Evolutionary conservation across 208 protist species (phyloP), one percentile per base, ranked within the genome.

Genomic region (Angomonas desouzai): DNA sequence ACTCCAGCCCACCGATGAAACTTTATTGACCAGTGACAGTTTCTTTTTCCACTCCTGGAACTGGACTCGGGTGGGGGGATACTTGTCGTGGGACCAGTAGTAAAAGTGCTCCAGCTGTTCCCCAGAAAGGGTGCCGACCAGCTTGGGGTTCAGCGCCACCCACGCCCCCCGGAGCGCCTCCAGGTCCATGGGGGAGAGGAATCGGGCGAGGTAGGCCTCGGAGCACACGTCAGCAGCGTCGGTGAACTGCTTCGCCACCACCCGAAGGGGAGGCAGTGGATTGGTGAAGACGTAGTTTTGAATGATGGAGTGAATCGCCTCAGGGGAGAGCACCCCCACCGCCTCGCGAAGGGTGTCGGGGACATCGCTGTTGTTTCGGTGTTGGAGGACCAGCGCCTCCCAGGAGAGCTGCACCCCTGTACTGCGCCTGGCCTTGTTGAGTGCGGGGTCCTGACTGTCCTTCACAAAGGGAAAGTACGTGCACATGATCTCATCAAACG

Each of bases 401-500:
- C 47, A 60, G 0, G 58, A 43, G 40, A 64, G 45, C 4, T 60
- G 38, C 0, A 48, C 30, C 58, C 74, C 73, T 55, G 72, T 74
- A 20, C 65, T 51, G 32, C 6, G 47, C 30, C 20, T 51, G 25
- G n/a, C 59, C 30, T 51, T 76, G 43, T 76, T 59, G 66, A 72
- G 66, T 9, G 64, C 66, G 0, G 76, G 77, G 64, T 79, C 74
- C 3, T 58, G 25, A 20, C 48, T 28, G 4, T 65, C 34, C 38
- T 55, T 45, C 55, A 69, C 65, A 48, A 75, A 78, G 0, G 82
- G 82, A 45, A 85, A 88, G 70, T 80, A 66, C 18, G 81, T 40
- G 16, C 59, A 62, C 77, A 88, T 88, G 30, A 88, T 59, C 55
- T 75, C 63, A n/a, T 81, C 70, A 61, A 69, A 88, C 11, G 68